Evolutionary conservation across 331 rosid genomes (phyloP), one percentile per base, ranked within the genome.

Genomic region (Stylosanthes scabra): DNA sequence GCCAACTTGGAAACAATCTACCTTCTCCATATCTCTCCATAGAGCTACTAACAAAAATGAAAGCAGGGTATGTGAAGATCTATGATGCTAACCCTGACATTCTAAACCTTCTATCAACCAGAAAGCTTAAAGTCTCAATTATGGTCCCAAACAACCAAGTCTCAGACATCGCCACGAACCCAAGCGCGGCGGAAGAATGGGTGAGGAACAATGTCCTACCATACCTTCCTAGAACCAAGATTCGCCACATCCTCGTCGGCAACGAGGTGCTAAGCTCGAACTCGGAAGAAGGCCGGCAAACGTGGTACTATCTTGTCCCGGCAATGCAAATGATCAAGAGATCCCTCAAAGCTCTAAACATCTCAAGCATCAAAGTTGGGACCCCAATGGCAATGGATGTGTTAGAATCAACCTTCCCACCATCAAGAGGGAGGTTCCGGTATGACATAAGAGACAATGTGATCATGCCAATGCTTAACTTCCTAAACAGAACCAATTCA

Each of bases 311-410:
- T 45, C 88, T 91, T 58, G 98, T 91, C 34, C 97, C 98, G 0
- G 94, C 94, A 34, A 87, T 93, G 92, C 71, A 41, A 64, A 82
- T 63, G 47, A 80, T 93, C 11, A 72, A 75, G 49, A 72, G 14
- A 31, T 83, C 98, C 11, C 87, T 93, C 15, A 73, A 37, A 44
- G 58, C 77, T 49, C 72, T 63, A 0, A 81, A 77, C 6, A 87
- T 93, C 25, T 57, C 9, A 11, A 44, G 64, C 57, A 78, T 93
- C 86, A 85, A 82, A 84, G 78, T 89, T 2, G 83, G 98, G 20
- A 89, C 97, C 70, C 91, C 98, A 7, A 61, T 91, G 5, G 96
- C 98, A 59, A 91, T 91, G 97, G 92, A 89, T 72, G 81, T 81
- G 6, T 20, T 93, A 39, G 75, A 80, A 66, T 67, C 97, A 8